Percentiles rank a stretch among this genome's conserved stretches.
These are phyloP conservation scores for Cyclanthera cordifolia DNA, from an alignment of 306 rosid genomes.

Conservation along the genomic window DNA sequence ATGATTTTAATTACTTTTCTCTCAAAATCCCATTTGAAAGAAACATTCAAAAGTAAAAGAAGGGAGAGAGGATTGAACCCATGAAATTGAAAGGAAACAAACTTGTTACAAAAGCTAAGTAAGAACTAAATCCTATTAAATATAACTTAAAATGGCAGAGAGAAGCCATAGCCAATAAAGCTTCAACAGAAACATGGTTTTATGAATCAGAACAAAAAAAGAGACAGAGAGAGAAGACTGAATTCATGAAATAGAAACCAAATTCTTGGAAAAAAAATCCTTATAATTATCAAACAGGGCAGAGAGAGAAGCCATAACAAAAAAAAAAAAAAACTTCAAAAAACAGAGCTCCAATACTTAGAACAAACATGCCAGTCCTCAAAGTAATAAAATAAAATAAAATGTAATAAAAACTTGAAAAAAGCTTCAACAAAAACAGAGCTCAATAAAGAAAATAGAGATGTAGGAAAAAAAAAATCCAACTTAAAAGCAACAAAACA, in stretches of 20 bases:
- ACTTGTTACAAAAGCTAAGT: not conserved
- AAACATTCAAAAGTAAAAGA: not conserved
- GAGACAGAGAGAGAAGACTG: not conserved
- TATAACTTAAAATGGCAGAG: not conserved
- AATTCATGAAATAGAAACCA: not conserved
- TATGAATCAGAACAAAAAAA: not conserved
- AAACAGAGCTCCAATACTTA: not conserved
- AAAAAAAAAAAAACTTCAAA: not conserved
- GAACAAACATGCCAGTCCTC: no score
- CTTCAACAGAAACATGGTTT: not conserved
- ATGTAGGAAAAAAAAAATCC: no score
- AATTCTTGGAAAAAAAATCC: not conserved
- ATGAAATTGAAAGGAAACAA: not conserved
- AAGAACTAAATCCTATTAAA: not conserved
- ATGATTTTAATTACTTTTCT: not conserved
- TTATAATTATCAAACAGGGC: not conserved
- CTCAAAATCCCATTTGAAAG: not conserved
- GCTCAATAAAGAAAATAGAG: no score
- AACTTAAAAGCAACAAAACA: no score
- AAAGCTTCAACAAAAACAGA: no score
- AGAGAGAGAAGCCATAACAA: not conserved
- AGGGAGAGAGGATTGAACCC: not conserved
- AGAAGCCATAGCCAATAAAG: not conserved
- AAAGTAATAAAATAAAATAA: no score
- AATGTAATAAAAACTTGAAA: no score